A percentile compares a stretch with the other conserved stretches of the same genome.
phyloP scores from a whole-genome alignment of 2,329 filamentous ascomycete genomes.

The Cryoendolithus antarcticus region DNA sequence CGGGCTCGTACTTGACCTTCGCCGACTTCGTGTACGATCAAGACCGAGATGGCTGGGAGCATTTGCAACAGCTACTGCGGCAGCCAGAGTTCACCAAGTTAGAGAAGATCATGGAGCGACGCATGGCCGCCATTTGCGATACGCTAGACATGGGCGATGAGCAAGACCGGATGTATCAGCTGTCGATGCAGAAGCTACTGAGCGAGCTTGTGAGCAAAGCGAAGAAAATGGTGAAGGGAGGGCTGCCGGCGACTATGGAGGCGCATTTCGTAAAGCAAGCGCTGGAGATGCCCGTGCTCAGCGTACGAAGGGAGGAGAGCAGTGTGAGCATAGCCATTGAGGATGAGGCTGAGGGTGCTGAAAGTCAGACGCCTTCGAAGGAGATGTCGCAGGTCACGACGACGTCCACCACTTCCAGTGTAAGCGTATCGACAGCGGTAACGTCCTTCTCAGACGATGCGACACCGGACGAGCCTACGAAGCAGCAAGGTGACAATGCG shows the following conservation, averaged over 20 bases:
- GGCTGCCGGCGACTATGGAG: constrained; percentile 70
- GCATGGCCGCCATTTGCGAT: constrained; percentile 65
- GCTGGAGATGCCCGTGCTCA: constrained; percentile 64
- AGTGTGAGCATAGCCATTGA: constrained; percentile 19
- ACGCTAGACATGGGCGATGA: constrained; percentile 75
- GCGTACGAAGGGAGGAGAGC: constrained; percentile 48
- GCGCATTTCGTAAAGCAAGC: constrained; percentile 67
- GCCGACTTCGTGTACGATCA: constrained; percentile 59
- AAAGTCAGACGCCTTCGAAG: constrained; percentile 6
- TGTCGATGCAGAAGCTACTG: constrained; percentile 61
- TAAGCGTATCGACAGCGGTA: constrained; percentile 12
- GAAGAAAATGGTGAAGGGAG: constrained; percentile 47
- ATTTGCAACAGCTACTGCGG: constrained; percentile 46
- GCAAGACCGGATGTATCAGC: constrained; percentile 72
- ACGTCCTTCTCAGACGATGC: constrained; percentile 19
- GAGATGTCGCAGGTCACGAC: constrained; percentile 13
- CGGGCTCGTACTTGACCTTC: constrained; percentile 41
- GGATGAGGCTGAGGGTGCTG: constrained; percentile 11
- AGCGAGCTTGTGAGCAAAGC: constrained; percentile 59
- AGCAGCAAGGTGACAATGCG: constrained; percentile 30
- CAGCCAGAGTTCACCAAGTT: constrained; percentile 19
- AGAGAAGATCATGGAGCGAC: constrained; percentile 34
- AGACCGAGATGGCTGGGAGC: constrained; percentile 41
- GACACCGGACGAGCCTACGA: constrained; percentile 9
- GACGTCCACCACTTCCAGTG: constrained; percentile 13